Evolutionary conservation across 257 asterid genomes (phyloP), one percentile per base, ranked within the genome.

Genomic region (Nicotiana attenuata): DNA sequence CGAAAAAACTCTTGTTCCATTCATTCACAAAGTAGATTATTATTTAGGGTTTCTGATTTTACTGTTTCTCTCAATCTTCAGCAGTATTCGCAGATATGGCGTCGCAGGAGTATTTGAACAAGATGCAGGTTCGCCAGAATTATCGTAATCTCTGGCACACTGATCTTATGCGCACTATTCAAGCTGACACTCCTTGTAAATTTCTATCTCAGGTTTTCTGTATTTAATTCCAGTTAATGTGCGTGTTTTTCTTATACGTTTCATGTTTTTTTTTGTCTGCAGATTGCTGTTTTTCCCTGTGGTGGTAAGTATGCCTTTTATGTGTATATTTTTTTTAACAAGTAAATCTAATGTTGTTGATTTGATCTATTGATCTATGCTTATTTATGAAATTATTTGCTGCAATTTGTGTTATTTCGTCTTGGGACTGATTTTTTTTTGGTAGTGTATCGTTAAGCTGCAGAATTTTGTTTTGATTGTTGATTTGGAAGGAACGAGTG

Each of bases 111-210:
- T 85, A 88, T 52, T 16, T 94, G 87, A 96, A 94, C 5, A 93
- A 94, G 92, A 92, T 96, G 98, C 91, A 96, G 90, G 89, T 85
- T 85, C 97, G 98, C 7, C 97, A 93, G 89, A 90, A 89, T 82
- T 96, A 91, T 82, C 94, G 97, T 35, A 96, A 96, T 80, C 85
- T 96, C 45, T 96, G 99, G 99, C 99, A 96, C 89, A 92, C 98
- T 82, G 99, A 96, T 93, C 99, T 96, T 38, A 89, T 87, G 94
- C 79, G 90, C 81, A 89, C 98, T 15, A 82, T 91, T 20, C 97
- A 93, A 81, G 83, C 90, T 8, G 98, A 94, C 85, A 90, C 98
- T 73, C 96, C 99, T 13, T 91, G 99, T 96, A 85, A 57, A 87
- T 83, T 10, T 10, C 77, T 81, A 64, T 65, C 6, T 57, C 47